These are phyloP conservation scores for Bipolaris zeicola DNA, from an alignment of 2,329 filamentous ascomycete species.

Conservation along the genomic window DNA sequence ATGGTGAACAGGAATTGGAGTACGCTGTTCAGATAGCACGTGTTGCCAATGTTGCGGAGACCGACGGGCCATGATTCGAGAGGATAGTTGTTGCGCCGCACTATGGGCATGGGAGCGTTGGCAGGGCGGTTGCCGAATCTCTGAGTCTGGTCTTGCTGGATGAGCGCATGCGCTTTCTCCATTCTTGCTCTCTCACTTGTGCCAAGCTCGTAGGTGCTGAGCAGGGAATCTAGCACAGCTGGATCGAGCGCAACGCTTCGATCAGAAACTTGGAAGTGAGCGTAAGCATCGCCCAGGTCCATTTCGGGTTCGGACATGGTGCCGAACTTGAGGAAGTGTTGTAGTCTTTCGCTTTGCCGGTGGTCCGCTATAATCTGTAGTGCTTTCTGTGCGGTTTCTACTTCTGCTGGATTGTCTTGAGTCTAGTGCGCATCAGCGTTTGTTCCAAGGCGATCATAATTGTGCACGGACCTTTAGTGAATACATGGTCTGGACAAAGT, in stretches of 20 bases:
- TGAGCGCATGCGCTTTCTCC: slow-evolving; percentile 55
- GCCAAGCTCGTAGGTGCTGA: slow-evolving; percentile 49
- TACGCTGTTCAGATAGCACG: slow-evolving; percentile 96
- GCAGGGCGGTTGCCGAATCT: slow-evolving; percentile 25
- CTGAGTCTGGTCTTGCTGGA: slow-evolving; percentile 43
- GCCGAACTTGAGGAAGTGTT: slow-evolving; percentile 60
- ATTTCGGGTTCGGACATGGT: slow-evolving; percentile 58
- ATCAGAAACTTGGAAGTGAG: slow-evolving; percentile 54
- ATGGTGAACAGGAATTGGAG: slow-evolving; percentile 95
- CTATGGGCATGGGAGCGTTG: slow-evolving; percentile 17
- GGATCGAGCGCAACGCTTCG: slow-evolving; percentile 58
- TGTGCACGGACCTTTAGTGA: slow-evolving; percentile 56
- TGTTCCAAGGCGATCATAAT: background rate
- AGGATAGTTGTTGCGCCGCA: slow-evolving; percentile 36
- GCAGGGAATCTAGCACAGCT: slow-evolving; percentile 40
- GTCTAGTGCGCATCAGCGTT: slow-evolving; percentile 45
- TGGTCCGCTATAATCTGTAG: slow-evolving; percentile 63
- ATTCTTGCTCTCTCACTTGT: slow-evolving; percentile 54
- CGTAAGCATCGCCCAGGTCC: slow-evolving; percentile 53
- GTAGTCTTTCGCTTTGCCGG: slow-evolving; percentile 61
- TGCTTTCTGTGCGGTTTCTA: slow-evolving; percentile 60
- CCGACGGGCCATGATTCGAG: slow-evolving; percentile 74
- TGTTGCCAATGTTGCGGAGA: slow-evolving; percentile 92
- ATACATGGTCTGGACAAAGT: slow-evolving; percentile 63
- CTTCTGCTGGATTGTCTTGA: slow-evolving; percentile 57